These are phyloP conservation scores for Phytophthora ohioensis DNA, from an alignment of 352 stramenopile species.

Conservation along the genomic window DNA sequence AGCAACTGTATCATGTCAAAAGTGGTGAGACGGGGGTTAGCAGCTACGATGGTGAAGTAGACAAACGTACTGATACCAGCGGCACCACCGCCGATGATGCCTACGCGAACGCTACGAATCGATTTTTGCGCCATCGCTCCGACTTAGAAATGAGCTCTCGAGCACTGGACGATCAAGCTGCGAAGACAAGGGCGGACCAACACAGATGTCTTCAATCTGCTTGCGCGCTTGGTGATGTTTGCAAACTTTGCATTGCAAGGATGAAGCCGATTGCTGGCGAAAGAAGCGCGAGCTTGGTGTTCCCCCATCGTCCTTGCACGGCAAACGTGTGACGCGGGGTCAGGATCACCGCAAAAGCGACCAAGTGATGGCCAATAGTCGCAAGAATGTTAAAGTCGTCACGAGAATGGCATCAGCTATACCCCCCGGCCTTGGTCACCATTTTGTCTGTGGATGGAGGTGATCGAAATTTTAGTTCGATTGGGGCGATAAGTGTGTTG, in stretches of 20 bases:
- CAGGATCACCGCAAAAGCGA: constrained; percentile 15
- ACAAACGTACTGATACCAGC: constrained; percentile 68
- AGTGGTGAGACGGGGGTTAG: constrained; percentile 17
- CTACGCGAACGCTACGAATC: constrained; percentile 48
- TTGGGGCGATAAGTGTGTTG: no score
- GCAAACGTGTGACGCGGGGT: constrained; percentile 12
- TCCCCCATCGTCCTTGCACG: constrained; percentile 19
- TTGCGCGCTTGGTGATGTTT: constrained; percentile 23
- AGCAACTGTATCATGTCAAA: constrained; percentile 46
- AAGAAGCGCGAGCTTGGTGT: constrained; percentile 11
- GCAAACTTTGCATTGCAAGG: no score
- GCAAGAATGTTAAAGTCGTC: constrained; percentile 9
- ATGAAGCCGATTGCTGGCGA: neutral
- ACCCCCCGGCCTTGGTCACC: neutral
- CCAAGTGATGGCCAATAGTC: constrained; percentile 16
- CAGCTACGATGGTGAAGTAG: neutral
- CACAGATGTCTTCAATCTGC: constrained; percentile 18
- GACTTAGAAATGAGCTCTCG: constrained; percentile 27
- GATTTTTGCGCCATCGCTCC: constrained; percentile 31
- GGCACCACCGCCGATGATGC: constrained; percentile 71
- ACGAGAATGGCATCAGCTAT: constrained; percentile 7
- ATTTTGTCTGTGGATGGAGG: neutral
- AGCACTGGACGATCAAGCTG: constrained; percentile 14
- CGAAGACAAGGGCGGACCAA: constrained; percentile 40
- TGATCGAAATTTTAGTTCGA: no score